phyloP scores from a whole-genome alignment of 352 stramenopile species.

The Phytophthora agathidicida region DNA sequence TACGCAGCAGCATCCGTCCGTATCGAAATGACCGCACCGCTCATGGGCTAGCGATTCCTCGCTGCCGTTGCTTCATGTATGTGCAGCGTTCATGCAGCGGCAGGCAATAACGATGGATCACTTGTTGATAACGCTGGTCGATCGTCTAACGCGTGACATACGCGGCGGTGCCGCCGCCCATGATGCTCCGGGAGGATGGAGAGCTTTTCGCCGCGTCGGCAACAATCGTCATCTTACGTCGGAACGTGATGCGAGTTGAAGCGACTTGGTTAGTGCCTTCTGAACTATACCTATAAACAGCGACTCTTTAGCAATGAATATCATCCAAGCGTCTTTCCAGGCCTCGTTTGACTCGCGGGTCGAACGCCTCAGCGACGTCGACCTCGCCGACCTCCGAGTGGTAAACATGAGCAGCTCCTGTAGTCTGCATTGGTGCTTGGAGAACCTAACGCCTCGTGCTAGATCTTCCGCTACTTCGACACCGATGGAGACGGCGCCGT shows the following conservation, averaged over 20 bases:
- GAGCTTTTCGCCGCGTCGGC: constrained; percentile 18
- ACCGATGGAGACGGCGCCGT: constrained; percentile 68
- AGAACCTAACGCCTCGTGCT: too few species aligned
- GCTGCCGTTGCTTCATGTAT: background rate
- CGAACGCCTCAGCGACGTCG: constrained; percentile 49
- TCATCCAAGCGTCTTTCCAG: constrained; percentile 70
- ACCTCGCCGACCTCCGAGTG: constrained; percentile 58
- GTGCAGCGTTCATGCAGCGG: background rate
- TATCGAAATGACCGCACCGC: constrained; percentile 12
- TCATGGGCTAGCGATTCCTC: background rate
- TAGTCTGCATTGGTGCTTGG: too few species aligned
- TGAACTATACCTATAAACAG: background rate
- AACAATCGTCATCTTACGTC: constrained; percentile 11
- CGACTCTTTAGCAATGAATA: constrained; percentile 46
- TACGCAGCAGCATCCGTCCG: background rate
- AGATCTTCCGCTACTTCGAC: constrained; percentile 84
- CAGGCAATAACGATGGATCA: too few species aligned
- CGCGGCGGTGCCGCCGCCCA: constrained; percentile 5
- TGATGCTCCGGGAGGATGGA: constrained; percentile 5
- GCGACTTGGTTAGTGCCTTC: background rate
- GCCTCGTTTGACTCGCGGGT: constrained; percentile 67
- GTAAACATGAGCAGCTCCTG: constrained; percentile 27
- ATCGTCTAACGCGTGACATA: constrained; percentile 10
- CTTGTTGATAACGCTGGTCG: too few species aligned
- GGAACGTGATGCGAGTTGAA: constrained; percentile 3